These are phyloP conservation scores for Prunus yedoensis DNA, from an alignment of 331 rosid species.

Conservation along the genomic window DNA sequence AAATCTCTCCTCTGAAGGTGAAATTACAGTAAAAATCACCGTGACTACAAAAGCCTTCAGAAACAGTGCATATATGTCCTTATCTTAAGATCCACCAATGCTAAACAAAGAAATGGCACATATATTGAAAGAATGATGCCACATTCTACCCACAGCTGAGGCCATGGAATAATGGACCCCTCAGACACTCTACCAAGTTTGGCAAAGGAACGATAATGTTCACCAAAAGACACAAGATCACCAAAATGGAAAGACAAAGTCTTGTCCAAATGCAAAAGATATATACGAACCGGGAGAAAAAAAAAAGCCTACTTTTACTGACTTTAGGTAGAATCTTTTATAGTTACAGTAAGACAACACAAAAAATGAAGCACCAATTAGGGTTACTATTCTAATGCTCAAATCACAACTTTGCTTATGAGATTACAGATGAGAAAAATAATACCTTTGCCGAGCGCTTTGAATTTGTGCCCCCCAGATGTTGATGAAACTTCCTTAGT, in stretches of 20 bases:
- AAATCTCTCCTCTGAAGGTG: neutral
- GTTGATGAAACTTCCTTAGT: conserved; percentile 53
- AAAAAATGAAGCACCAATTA: neutral
- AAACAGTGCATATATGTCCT: neutral
- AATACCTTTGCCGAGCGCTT: conserved; percentile 71
- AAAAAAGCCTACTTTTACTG: neutral
- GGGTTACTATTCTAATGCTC: neutral
- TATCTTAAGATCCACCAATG: neutral
- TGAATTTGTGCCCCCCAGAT: conserved; percentile 49
- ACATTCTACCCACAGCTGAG: neutral
- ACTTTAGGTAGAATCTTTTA: neutral
- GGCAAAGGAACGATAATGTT: neutral
- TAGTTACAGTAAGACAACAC: neutral
- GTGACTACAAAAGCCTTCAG: neutral
- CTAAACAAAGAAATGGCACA: neutral
- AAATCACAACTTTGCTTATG: conserved; percentile 17
- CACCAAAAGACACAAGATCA: neutral
- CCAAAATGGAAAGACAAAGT: neutral
- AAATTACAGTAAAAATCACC: neutral
- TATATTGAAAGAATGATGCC: neutral
- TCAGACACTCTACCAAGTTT: neutral
- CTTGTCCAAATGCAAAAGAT: conserved; percentile 6
- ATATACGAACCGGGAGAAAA: neutral
- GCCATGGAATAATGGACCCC: neutral
- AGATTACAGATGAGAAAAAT: conserved; percentile 24